Percentiles rank a stretch among this genome's conserved stretches.
Evolutionary conservation across 768 basidiomycete genomes (phyloP).

Genomic region (Phanerochaete carnosa): DNA sequence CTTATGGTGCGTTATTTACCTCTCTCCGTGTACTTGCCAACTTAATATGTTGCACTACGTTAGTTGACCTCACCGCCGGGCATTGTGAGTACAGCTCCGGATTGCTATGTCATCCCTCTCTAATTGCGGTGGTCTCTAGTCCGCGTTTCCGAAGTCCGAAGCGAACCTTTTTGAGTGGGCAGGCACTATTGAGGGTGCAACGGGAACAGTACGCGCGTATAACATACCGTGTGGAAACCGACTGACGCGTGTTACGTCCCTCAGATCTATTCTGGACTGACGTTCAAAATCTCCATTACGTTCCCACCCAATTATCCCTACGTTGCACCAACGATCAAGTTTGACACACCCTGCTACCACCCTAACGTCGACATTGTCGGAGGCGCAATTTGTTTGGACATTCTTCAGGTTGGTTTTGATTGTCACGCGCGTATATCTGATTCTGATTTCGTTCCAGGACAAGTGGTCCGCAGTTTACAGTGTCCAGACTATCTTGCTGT

Average conservation of each 20-base stretch:
- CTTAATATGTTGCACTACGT: not conserved
- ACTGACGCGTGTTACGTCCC: slow-evolving; percentile 2
- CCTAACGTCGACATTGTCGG: slow-evolving; percentile 82
- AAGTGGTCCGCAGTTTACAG: slow-evolving; percentile 95
- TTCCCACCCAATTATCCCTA: slow-evolving; percentile 91
- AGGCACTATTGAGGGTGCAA: slow-evolving; percentile 81
- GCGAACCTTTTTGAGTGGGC: slow-evolving; percentile 88
- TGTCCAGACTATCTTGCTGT: slow-evolving; percentile 85
- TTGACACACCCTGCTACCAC: slow-evolving; percentile 87
- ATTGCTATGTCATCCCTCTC: not conserved
- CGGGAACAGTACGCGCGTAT: slow-evolving; percentile 58
- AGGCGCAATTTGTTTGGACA: slow-evolving; percentile 83
- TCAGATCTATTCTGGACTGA: slow-evolving; percentile 75
- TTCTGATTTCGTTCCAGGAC: slow-evolving; percentile 44
- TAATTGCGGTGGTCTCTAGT: slow-evolving; percentile 39
- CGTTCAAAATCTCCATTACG: slow-evolving; percentile 78
- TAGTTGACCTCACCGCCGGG: slow-evolving; percentile 90
- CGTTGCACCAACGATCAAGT: slow-evolving; percentile 79
- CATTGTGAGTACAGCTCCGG: slow-evolving; percentile 51
- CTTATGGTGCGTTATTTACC: slow-evolving; percentile 62
- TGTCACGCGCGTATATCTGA: not conserved
- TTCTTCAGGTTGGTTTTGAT: slow-evolving; percentile 62
- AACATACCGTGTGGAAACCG: not conserved
- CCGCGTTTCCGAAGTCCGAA: slow-evolving; percentile 87
- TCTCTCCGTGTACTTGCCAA: not conserved